These are phyloP conservation scores for Trametes cingulata DNA, from an alignment of 768 basidiomycete species.

Conservation along the genomic window DNA sequence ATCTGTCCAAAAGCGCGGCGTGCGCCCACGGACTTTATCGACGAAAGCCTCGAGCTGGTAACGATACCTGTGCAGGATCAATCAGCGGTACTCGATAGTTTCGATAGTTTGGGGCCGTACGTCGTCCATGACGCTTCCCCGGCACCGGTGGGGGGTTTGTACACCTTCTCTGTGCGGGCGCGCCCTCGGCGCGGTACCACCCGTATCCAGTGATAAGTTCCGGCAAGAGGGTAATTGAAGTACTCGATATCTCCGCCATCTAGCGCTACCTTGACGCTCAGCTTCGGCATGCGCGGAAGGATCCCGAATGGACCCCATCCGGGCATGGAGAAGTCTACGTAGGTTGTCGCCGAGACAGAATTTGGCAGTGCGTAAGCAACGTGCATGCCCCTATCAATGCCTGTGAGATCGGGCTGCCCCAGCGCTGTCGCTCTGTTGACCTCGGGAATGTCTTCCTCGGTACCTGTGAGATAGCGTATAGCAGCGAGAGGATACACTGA, in stretches of 20 bases:
- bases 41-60: no score
- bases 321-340: constrained; percentile 7
- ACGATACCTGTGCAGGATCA: no score
- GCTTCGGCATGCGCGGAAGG: constrained; percentile 28
- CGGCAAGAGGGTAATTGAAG: constrained; percentile 44
- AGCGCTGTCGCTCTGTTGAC: neutral
- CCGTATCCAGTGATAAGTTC: constrained; percentile 48
- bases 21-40: no score
- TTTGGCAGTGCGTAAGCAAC: constrained; percentile 28
- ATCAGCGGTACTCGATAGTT: no score
- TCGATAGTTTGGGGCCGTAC: no score
- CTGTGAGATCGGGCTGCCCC: no score
- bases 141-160: constrained; percentile 36
- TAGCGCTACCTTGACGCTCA: constrained; percentile 32
- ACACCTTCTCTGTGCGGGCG: constrained; percentile 45
- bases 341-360: neutral
- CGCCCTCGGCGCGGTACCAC: constrained; percentile 29
- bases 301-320: constrained; percentile 27
- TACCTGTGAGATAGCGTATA: constrained; percentile 23
- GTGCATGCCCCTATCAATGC: constrained; percentile 17
- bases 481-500: constrained; percentile 37
- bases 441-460: constrained; percentile 8
- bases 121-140: constrained; percentile 53
- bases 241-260: constrained; percentile 41
- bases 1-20: no score